These are phyloP conservation scores for Smittium mucronatum DNA, from an alignment of 371 early-diverging fungal species.

Conservation along the genomic window DNA sequence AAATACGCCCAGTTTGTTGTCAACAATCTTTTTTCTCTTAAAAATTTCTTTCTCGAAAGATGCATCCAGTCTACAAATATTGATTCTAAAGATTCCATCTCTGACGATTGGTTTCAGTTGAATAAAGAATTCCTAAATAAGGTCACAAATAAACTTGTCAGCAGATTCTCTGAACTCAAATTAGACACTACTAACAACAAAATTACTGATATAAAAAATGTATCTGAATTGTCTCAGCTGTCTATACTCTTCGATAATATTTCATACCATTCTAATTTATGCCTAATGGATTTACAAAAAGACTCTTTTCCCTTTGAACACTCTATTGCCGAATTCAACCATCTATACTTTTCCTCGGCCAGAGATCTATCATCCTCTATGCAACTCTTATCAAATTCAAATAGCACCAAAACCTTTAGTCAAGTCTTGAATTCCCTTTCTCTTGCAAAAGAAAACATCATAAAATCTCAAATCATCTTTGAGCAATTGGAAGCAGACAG, in stretches of 20 bases:
- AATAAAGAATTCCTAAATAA: background rate
- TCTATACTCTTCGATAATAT: background rate
- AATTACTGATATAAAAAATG: background rate
- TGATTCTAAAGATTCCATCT: background rate
- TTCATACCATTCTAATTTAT: background rate
- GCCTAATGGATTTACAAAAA: background rate
- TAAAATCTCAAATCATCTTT: background rate
- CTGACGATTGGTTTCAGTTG: background rate
- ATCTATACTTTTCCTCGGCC: background rate
- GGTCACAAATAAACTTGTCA: background rate
- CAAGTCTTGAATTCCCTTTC: background rate
- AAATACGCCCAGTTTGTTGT: background rate
- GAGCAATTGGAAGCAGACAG: background rate
- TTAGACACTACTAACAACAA: background rate
- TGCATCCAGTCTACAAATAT: background rate
- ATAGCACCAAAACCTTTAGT: background rate
- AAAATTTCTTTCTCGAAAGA: background rate
- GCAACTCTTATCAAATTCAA: background rate
- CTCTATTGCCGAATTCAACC: background rate
- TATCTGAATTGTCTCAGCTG: background rate
- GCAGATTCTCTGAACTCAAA: background rate
- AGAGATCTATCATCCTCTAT: background rate
- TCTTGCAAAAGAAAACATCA: background rate
- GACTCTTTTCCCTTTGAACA: background rate
- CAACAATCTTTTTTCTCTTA: background rate